Base-by-base conservation (phyloP, 2,329 filamentous ascomycete genomes). In the Penicillium hordei region DNA sequence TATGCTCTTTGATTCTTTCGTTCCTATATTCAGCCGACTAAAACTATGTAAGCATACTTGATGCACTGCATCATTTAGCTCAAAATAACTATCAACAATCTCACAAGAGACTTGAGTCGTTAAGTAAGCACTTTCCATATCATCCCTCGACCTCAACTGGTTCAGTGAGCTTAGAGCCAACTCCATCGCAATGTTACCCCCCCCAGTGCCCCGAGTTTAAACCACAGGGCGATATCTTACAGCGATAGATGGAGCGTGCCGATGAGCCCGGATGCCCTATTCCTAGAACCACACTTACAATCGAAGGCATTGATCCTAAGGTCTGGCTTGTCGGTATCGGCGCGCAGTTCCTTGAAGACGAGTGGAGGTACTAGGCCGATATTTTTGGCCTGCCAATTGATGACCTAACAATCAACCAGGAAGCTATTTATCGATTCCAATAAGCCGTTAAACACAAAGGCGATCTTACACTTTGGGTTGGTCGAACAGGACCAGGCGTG, bases 401-500 rank as follows among this genome's bases (percentile, higher is more conserved):
- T 19, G 21, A 12, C n/a, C 15, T 5, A n/a, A 13, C 25, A 39
- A n/a, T 2, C 5, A 8, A 12, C 9, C 21, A 8, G 27, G 2
- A 29, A 27, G 17, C 25, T 19, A 19, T 19, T 2, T 54, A 48
- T 39, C 31, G 12, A 2, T 10, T 4, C 1, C n/a, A 39, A 21
- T 54, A 42, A 19, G 15, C 48, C 4, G 0, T 48, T 7, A 48
- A 31, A 15, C 21, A n/a, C 15, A 25, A 2, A 6, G 29, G 29
- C 12, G 27, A 33, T 21, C 3, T n/a, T 9, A 33, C 27, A 13
- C 23, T 9, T 19, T 55, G 52, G 52, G 21, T 49, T 12, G 54
- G 54, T 7, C 39, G 54, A 31, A 33, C 34, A 5, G 54, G 54
- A 39, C 54, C 48, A 5, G 54, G 54, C 1, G 54, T 56, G 25